Evolutionary conservation across 2,329 filamentous ascomycete species (phyloP).

Genomic region (Scedosporium apiospermum): DNA sequence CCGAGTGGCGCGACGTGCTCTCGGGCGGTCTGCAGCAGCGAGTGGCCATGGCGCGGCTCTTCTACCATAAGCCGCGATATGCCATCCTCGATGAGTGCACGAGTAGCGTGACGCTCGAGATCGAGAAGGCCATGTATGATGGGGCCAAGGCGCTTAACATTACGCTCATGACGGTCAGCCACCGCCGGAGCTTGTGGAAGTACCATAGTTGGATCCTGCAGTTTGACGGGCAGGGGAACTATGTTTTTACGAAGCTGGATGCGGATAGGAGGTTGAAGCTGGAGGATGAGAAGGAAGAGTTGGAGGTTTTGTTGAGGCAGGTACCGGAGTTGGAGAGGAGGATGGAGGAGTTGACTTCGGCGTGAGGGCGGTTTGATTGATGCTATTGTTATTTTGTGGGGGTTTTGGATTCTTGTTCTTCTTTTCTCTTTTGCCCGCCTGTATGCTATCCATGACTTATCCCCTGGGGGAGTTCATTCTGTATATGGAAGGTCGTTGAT

Average conservation of each 20-base stretch:
- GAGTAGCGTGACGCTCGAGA: slow-evolving; percentile 86
- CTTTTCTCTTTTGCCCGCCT: too few relatives aligned
- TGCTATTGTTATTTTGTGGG: too few relatives aligned
- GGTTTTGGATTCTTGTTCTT: too few relatives aligned
- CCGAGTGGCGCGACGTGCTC: slow-evolving; percentile 92
- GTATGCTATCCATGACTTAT: too few relatives aligned
- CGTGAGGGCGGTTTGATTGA: neutral
- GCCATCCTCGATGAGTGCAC: slow-evolving; percentile 98
- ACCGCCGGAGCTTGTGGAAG: slow-evolving; percentile 87
- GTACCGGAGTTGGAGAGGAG: slow-evolving; percentile 83
- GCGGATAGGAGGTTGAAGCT: slow-evolving; percentile 75
- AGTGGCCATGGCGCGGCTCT: slow-evolving; percentile 89
- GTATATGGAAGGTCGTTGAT: too few relatives aligned
- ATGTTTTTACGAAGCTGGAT: slow-evolving; percentile 82
- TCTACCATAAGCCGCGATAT: slow-evolving; percentile 87
- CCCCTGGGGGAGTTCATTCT: too few relatives aligned
- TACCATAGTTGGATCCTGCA: slow-evolving; percentile 93
- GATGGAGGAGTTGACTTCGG: slow-evolving; percentile 62
- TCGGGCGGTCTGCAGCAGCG: slow-evolving; percentile 91
- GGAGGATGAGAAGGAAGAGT: slow-evolving; percentile 93
- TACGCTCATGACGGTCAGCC: slow-evolving; percentile 93
- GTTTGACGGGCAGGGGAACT: slow-evolving; percentile 90
- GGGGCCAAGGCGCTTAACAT: slow-evolving; percentile 85
- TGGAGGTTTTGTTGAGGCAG: slow-evolving; percentile 74
- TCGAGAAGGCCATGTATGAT: slow-evolving; percentile 94